Percentiles rank a stretch among this genome's conserved stretches.
Evolutionary conservation across 164 flowering plant species (phyloP).

Genomic region (Magnolia officinalis): DNA sequence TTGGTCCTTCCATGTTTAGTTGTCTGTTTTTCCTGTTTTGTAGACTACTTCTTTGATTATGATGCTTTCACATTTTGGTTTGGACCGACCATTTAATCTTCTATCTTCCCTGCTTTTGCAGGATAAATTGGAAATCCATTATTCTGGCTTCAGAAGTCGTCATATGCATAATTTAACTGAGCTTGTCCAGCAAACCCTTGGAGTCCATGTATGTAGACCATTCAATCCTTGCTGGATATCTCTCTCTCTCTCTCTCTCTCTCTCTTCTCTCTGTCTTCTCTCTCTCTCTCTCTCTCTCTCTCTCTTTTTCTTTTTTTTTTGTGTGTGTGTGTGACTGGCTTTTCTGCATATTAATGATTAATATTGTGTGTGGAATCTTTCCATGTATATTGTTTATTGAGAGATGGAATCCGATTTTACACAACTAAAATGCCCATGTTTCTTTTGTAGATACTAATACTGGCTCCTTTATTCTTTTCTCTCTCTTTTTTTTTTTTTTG

Average conservation of each 20-base stretch:
- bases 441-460: background rate
- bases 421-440: background rate
- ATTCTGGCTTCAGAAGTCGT: constrained; percentile 76
- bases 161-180: constrained; percentile 88
- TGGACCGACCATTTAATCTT: background rate
- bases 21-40: background rate
- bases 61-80: background rate
- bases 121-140: constrained; percentile 73
- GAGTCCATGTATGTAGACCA: constrained; percentile 33
- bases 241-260: too few species aligned
- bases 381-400: background rate
- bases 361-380: too few species aligned
- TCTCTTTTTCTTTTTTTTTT: too few species aligned
- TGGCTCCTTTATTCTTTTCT: too few species aligned
- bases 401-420: background rate
- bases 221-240: background rate
- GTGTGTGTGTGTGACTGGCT: too few species aligned
- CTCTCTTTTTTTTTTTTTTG: background rate
- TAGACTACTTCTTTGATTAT: background rate
- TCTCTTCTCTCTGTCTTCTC: too few species aligned
- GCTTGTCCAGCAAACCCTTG: constrained; percentile 69
- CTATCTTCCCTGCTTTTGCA: constrained; percentile 29
- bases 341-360: too few species aligned
- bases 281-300: too few species aligned
- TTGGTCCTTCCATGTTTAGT: background rate